Percentiles rank a stretch among this genome's conserved stretches.
These are phyloP conservation scores for Melaleuca alternifolia DNA, from an alignment of 345 rosid species.

Conservation along the genomic window DNA sequence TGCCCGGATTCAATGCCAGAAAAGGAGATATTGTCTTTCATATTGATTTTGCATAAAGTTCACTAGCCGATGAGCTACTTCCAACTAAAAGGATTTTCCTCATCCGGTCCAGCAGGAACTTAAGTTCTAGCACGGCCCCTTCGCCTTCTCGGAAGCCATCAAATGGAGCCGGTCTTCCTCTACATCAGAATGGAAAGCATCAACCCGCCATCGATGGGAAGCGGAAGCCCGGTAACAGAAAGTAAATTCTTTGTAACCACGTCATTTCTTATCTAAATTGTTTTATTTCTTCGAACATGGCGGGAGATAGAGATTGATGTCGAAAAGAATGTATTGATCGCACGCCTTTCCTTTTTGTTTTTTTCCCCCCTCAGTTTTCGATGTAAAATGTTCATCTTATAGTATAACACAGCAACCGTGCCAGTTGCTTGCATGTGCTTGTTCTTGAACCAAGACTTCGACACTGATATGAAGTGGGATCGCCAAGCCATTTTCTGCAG, in stretches of 20 bases:
- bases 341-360: neutral
- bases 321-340: neutral
- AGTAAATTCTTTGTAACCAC: conserved; percentile 26
- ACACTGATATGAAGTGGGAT: neutral
- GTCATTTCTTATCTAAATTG: conserved; percentile 11
- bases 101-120: conserved; percentile 29
- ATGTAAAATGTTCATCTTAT: conserved; percentile 18
- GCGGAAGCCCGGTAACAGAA: conserved; percentile 48
- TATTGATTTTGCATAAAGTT: neutral
- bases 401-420: conserved; percentile 35
- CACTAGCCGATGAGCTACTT: neutral
- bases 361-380: neutral
- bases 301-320: conserved; percentile 4
- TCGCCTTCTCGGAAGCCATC: conserved; percentile 52
- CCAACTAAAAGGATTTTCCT: neutral
- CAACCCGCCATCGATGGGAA: conserved; percentile 41
- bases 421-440: conserved; percentile 29
- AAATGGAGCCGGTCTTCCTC: conserved; percentile 29
- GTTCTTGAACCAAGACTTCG: neutral
- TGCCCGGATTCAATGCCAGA: neutral
- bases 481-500: neutral
- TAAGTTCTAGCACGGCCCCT: conserved; percentile 38
- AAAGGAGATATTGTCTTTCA: neutral
- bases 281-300: conserved; percentile 1
- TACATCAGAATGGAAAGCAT: conserved; percentile 43